Base-by-base conservation (phyloP, 2,329 filamentous ascomycete genomes). In the Pleoardoris graminearum region DNA sequence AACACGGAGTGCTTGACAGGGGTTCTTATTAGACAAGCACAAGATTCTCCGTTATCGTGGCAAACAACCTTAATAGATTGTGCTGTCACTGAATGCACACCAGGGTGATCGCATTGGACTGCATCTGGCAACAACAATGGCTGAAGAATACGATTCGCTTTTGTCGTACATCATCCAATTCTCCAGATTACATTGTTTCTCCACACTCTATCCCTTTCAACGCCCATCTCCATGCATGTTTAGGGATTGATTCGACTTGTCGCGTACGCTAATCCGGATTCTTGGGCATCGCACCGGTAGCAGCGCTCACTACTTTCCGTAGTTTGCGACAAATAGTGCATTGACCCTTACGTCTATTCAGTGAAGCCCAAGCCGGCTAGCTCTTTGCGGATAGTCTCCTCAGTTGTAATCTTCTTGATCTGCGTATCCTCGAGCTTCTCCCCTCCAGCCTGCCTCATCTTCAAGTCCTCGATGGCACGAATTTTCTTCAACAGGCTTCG, bases 351-450 rank as follows among this genome's bases (percentile, higher is more conserved):
- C n/a, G 12, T 29, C 60, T 66, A 69, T 33, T 62, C 65, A 22
- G 49, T 59, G 51, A 69, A 73, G 6, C 82, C 82, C 59, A 92
- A 71, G 7, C 74, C 77, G 41, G 88, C 83, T 54, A 99, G 78
- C 77, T 99, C 94, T 76, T 88, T 90, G 57, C 92, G 81, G 53
- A 99, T 93, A 14, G 83, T 77, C 43, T 86, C 80, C 79, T 97
- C 96, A 19, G 91, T 97, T 50, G 85, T 84, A 65, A 99, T 99
- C 83, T 99, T 99, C 82, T 96, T 95, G 76, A 99, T 86, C 78
- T 99, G 94, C 27, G 94, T 99, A 69, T 97, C 93, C 78, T 99
- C 94, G 55, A 99, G 79, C 81, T 97, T 97, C 81, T 99, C 94
- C 4, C 93, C 93, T 29, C 88, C 87, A 2, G 93, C 94, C 61